Percentiles rank a stretch among this genome's conserved stretches.
Conservation (phyloP, 73 alveolate genomes). For the Stentor roeselii region DNA sequence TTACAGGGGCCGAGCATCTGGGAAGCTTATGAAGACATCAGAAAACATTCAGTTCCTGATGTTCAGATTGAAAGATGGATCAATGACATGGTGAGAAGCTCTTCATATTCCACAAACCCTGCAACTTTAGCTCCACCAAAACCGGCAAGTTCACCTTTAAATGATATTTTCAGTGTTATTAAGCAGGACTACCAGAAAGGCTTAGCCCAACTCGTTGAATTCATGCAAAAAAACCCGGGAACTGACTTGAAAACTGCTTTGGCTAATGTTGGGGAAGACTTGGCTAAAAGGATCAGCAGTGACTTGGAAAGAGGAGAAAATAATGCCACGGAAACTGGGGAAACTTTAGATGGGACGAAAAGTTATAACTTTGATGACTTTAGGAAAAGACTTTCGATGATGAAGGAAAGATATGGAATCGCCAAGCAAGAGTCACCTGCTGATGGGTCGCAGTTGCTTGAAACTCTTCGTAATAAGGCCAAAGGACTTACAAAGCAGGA, state of each 20-base stretch:
- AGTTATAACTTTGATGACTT: conserved; percentile 13
- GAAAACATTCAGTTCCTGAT: conserved; percentile 48
- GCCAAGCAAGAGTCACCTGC: background rate
- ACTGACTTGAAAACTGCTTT: background rate
- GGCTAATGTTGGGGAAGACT: background rate
- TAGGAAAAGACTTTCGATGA: background rate
- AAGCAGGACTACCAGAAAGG: background rate
- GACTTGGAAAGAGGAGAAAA: background rate
- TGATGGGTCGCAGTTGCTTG: background rate
- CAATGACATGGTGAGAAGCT: background rate
- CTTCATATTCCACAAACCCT: conserved; percentile 1
- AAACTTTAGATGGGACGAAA: background rate
- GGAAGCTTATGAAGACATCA: conserved; percentile 54
- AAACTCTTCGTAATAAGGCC: background rate
- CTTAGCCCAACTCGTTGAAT: background rate
- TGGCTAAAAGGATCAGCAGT: background rate
- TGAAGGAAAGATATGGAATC: conserved; percentile 18
- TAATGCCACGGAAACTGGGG: background rate
- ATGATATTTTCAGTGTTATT: background rate
- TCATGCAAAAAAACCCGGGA: background rate
- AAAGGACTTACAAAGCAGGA: background rate
- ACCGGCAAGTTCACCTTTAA: background rate
- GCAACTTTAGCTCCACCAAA: background rate
- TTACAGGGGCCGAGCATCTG: conserved; percentile 48
- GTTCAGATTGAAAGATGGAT: conserved; percentile 59